Evolutionary conservation across 306 rosid genomes (phyloP), one percentile per base, ranked within the genome.

Genomic region (Bauhinia variegata): DNA sequence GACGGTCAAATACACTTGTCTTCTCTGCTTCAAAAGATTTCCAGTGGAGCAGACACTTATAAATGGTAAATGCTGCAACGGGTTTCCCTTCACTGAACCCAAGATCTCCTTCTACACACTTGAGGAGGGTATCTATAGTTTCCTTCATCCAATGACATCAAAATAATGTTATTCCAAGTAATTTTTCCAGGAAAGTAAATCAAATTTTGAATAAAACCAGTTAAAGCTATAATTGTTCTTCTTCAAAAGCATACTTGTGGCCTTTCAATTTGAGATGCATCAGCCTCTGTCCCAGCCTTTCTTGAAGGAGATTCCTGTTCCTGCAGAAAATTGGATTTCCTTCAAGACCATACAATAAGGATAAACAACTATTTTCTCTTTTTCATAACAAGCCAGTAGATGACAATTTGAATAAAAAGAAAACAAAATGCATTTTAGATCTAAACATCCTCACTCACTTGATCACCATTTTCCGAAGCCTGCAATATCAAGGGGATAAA

Each of bases 1-100:
- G 88, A 49, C 84, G 92, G 73, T 93, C 99, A 85, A 90, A 93
- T 52, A 90, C 95, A 82, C 89, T 88, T 33, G 99, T 93, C 82
- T 82, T 86, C 55, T 93, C 97, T 28, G 90, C 89, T 90, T 93
- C 99, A 75, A 93, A 93, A 74, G 75, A 73, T 73, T 28, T 83
- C 99, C 99, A 93, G 77, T 93, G 92, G 39, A 93, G 78, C 34
- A 93, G 75, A 86, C 91, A 93, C 74, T 85, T 90, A 74, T 88
- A 90, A 43, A 88, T 67, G 69, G 89, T 85, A 79, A 84, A 81
- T 51, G 95, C 96, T 60, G 90, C 95, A 70, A 88, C 83, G 41
- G 99, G 96, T 85, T 93, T 88, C 70, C 92, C 99, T 60, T 85
- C 95, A 67, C 68, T 79, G 75, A 82, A 93, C 41, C 99, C 99